Conservation (phyloP, 1,284 basidiomycete species). For the Sparassis latifolia region DNA sequence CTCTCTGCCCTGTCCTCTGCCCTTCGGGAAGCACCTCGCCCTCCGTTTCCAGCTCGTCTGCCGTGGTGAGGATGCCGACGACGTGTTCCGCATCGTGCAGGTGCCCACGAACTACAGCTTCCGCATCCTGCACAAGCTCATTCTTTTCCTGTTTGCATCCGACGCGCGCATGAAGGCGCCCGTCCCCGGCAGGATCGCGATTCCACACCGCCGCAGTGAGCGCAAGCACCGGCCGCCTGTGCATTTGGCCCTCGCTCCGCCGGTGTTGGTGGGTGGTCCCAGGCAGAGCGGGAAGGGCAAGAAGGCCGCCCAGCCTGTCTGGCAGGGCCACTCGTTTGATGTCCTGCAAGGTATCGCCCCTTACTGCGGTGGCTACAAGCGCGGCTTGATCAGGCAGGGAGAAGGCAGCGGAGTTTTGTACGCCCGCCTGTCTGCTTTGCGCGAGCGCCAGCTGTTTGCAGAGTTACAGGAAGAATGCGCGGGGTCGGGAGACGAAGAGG, state of each 20-base stretch:
- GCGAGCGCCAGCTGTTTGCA: too few species aligned
- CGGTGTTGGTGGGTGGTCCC: too few species aligned
- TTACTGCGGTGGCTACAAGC: slow-evolving; percentile 32
- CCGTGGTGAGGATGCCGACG: slow-evolving; percentile 16
- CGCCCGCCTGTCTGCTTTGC: slow-evolving; percentile 7
- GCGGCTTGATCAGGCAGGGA: slow-evolving; percentile 53
- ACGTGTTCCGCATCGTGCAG: slow-evolving; percentile 57
- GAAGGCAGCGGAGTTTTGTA: slow-evolving; percentile 29
- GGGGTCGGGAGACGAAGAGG: slow-evolving; percentile 46
- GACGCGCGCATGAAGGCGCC: slow-evolving; percentile 16
- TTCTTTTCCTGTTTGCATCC: slow-evolving; percentile 54
- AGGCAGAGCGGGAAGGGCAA: neutral
- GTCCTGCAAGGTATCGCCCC: too few species aligned
- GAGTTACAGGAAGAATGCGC: neutral
- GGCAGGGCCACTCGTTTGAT: neutral
- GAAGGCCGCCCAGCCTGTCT: neutral
- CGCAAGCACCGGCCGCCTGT: neutral
- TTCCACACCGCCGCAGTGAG: neutral
- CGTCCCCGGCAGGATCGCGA: neutral
- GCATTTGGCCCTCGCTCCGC: neutral
- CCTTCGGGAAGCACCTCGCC: slow-evolving; percentile 48
- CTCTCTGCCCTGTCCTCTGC: slow-evolving; percentile 37
- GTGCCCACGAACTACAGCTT: slow-evolving; percentile 68
- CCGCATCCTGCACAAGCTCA: slow-evolving; percentile 53
- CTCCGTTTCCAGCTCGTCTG: slow-evolving; percentile 58